phyloP scores from a whole-genome alignment of 306 rosid genomes.

The Cucurbita moschata region DNA sequence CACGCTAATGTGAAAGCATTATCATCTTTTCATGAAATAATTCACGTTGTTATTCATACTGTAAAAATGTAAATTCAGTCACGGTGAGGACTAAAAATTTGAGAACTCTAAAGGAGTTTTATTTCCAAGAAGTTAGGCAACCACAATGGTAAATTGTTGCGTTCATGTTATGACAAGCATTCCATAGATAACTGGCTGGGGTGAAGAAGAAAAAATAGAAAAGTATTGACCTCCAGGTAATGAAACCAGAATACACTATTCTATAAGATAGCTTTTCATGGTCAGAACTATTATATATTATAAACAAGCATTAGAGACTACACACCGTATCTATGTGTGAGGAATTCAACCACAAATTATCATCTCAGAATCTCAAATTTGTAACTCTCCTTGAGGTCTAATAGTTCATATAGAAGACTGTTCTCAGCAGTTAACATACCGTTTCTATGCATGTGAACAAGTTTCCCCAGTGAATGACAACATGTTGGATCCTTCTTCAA shows the following conservation, averaged over 20 bases:
- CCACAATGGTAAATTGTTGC: background rate
- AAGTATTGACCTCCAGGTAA: background rate
- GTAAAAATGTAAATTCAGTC: background rate
- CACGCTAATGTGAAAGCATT: background rate
- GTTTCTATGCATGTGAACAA: conserved; percentile 43
- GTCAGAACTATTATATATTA: background rate
- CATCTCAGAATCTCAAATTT: background rate
- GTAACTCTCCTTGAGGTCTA: background rate
- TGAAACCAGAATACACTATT: background rate
- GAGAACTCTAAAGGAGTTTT: background rate
- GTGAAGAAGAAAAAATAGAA: background rate
- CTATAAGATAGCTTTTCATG: background rate
- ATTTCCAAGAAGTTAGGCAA: background rate
- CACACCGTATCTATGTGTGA: background rate
- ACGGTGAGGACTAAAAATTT: background rate
- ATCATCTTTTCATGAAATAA: background rate
- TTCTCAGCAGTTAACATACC: conserved; percentile 27
- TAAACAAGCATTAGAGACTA: background rate
- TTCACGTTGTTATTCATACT: background rate
- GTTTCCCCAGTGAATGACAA: conserved; percentile 49
- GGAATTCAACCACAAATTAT: background rate
- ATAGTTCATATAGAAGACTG: background rate
- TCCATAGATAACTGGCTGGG: background rate
- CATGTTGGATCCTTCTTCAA: conserved; percentile 72
- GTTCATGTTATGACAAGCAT: background rate